Evolutionary conservation across 1,284 basidiomycete genomes (phyloP), one percentile per base, ranked within the genome.

Genomic region (Sanghuangporus weigelae): DNA sequence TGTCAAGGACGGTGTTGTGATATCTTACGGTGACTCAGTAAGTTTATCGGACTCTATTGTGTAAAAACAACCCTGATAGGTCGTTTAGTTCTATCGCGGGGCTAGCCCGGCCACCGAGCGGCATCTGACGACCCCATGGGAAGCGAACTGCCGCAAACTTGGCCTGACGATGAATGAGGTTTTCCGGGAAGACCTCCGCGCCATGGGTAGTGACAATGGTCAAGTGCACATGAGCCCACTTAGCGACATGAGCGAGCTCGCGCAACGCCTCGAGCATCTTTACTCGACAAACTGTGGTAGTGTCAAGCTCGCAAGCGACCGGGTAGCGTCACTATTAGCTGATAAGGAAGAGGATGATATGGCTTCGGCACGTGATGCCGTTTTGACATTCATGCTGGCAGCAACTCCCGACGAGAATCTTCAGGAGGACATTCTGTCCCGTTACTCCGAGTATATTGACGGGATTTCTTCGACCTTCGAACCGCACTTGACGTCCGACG

Each of bases 21-120:
- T 95, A 56, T 93, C 90, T 0, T 92, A 87, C 69, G 93, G 93
- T 62, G 89, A 87, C 73, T 92, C 90, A 67, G 91, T 93, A 68
- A 65, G 88, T 78, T 3, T 14, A 62, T 61, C 31, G 69, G 69
- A 63, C 60, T 21, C 36, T 44, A 21, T n/a, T 42, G 21, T 44
- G 48, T 48, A 44, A 42, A 26, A n/a, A 7, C 12, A 46, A 56
- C 65, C 46, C 12, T 61, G 72, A 64, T 19, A 46, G 16, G 71
- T 67, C 60, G 68, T 59, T 56, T 69, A 92, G 85, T 90, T 92
- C 79, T 90, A 82, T 74, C 75, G 80, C 16, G 90, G 90, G 1
- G 67, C 77, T 19, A 71, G 77, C 59, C 72, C 75, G 21, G 72
- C 75, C 19, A n/a, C 48, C 16, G 51, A 59, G 36, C 72, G 76